Evolutionary conservation across 441 rosid genomes (phyloP), one percentile per base, ranked within the genome.

Genomic region (Erodium trifolium): DNA sequence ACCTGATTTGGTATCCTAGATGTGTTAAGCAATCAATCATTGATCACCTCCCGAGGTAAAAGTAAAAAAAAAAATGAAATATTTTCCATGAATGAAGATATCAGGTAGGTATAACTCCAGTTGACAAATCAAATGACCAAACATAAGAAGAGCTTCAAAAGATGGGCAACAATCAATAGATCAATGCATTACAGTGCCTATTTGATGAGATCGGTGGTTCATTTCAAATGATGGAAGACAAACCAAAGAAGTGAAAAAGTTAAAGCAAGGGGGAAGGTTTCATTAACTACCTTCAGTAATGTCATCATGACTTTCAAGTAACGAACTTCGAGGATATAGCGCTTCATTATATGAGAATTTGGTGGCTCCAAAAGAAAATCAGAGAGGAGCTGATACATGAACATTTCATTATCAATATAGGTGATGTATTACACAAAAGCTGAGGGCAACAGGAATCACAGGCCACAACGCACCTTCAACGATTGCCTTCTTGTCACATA

Each of bases 401-500:
- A 70, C 57, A 81, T 68, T 70, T 68, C 62, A 59, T 65, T 10
- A 67, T 71, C 68, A 78, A 73, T 8, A 72, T 68, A 27, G 59
- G 63, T 59, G 29, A 67, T 29, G 18, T 65, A 66, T 31, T 13
- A 60, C 60, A 65, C 55, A 23, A 71, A 70, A 70, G 66, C 63
- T 63, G 35, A 73, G 11, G 34, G 16, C 10, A 76, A 55, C 8
- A 7, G 31, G 65, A 4, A 62, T 35, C 68, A 19, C 12, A 35
- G 5, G 64, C 67, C 57, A 68, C 68, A 67, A 81, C 84, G 75
- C 75, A 94, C 99, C 97, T 91, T 94, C 76, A 94, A 74, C 17
- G 97, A 94, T 73, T 94, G 97, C 82, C 99, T 84, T 81, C 95
- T 91, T 8, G 97, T 94, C 73, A 94, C 99, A 68, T 94, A 94